Percentiles rank a stretch among this genome's conserved stretches.
Conservation (phyloP, 2,329 filamentous ascomycete species). For the Ilyonectria mors-panacis region DNA sequence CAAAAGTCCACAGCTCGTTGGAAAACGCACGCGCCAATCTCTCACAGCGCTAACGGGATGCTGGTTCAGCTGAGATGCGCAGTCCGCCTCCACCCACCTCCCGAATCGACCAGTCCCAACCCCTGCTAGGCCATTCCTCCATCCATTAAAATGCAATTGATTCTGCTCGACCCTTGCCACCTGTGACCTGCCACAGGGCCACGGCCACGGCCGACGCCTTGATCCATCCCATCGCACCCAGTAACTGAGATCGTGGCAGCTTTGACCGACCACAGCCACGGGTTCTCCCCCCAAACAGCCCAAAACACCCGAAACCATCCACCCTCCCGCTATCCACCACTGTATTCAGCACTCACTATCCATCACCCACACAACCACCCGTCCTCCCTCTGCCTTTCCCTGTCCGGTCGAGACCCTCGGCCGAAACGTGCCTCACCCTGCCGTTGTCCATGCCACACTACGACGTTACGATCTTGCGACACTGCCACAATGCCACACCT, state of each 20-base stretch:
- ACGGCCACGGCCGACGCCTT: conserved; percentile 4
- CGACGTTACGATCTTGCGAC: conserved; percentile 5
- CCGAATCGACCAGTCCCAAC: conserved; percentile 32
- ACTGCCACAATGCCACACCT: conserved; percentile 7
- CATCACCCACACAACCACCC: neutral
- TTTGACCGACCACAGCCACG: conserved; percentile 8
- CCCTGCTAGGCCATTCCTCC: conserved; percentile 32
- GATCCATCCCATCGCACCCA: neutral
- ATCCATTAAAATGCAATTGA: conserved; percentile 8
- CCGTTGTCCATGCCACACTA: neutral
- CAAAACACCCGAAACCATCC: neutral
- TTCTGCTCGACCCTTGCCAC: conserved; percentile 14
- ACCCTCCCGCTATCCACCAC: neutral
- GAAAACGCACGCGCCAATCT: conserved; percentile 28
- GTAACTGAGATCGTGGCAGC: conserved; percentile 10
- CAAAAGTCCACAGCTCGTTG: conserved; percentile 3
- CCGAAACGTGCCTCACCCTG: neutral
- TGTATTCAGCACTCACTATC: too few species aligned
- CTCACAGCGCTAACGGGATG: conserved; percentile 41
- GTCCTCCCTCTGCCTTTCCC: neutral
- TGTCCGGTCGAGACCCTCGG: neutral
- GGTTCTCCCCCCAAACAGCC: conserved; percentile 6
- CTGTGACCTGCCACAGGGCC: conserved; percentile 22
- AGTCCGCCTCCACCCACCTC: conserved; percentile 22
- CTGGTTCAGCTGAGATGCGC: conserved; percentile 49